Conservation (phyloP, 2,329 filamentous ascomycete species). For the Aureobasidium melanogenum region DNA sequence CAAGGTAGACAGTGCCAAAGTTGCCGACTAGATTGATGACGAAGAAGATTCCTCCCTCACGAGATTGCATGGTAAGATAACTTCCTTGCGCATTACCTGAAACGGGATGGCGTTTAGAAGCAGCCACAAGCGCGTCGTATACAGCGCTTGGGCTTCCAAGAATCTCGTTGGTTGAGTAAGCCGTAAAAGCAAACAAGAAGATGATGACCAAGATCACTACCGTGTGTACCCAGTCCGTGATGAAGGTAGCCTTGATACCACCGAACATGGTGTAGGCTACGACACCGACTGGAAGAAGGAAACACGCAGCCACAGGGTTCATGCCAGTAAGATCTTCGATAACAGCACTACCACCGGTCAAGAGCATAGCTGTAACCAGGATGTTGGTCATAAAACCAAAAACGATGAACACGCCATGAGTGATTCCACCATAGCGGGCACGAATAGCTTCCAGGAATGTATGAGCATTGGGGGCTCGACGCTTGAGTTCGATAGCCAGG, state of each 20-base stretch:
- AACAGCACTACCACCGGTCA: conserved; percentile 75
- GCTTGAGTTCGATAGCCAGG: conserved; percentile 81
- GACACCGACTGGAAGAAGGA: conserved; percentile 71
- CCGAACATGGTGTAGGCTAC: conserved; percentile 66
- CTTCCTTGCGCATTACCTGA: conserved; percentile 71
- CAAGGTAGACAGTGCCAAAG: conserved; percentile 51
- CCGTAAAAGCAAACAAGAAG: conserved; percentile 72
- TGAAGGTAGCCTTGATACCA: conserved; percentile 78
- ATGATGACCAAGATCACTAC: conserved; percentile 80
- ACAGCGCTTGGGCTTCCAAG: conserved; percentile 69
- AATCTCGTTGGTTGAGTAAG: conserved; percentile 64
- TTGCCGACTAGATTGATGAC: conserved; percentile 74
- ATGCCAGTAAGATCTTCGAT: conserved; percentile 63
- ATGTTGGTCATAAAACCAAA: conserved; percentile 74
- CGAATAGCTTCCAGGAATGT: conserved; percentile 67
- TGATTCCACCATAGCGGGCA: conserved; percentile 64
- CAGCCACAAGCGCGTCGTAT: conserved; percentile 67
- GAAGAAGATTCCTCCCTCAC: conserved; percentile 79
- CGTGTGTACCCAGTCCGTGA: conserved; percentile 81
- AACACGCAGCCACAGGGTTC: conserved; percentile 71
- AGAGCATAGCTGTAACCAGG: conserved; percentile 78
- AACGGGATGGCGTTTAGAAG: conserved; percentile 62
- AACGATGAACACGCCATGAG: conserved; percentile 70
- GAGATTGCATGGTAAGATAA: conserved; percentile 78
- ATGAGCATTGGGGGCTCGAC: conserved; percentile 78